Evolutionary conservation across 2,329 filamentous ascomycete genomes (phyloP).

Genomic region (Penicillium brasilianum): DNA sequence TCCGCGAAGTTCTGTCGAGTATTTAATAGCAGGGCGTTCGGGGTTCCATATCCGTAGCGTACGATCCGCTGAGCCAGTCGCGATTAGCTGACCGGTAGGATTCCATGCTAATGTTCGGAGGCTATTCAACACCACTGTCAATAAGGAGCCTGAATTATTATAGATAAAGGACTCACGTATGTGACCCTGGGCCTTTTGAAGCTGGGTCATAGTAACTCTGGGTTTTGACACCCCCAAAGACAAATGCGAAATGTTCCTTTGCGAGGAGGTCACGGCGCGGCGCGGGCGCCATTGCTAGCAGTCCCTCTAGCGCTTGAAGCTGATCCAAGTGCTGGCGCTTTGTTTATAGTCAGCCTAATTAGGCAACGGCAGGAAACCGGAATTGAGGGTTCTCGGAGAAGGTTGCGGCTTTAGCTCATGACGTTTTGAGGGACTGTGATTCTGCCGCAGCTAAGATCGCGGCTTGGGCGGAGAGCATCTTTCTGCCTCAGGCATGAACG

Average conservation of each 20-base stretch:
- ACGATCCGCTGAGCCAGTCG: slow-evolving; percentile 86
- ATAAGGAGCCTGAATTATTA: neutral
- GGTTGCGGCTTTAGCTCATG: slow-evolving; percentile 8
- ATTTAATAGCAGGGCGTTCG: slow-evolving; percentile 52
- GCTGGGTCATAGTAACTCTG: slow-evolving; percentile 71
- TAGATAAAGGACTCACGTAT: slow-evolving; percentile 57
- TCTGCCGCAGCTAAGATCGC: slow-evolving; percentile 1
- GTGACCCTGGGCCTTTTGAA: slow-evolving; percentile 59
- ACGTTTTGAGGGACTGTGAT: neutral
- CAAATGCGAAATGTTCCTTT: slow-evolving; percentile 70
- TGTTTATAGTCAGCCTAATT: slow-evolving; percentile 22
- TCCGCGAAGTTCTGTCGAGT: slow-evolving; percentile 56
- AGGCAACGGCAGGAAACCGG: neutral
- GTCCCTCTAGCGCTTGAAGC: slow-evolving; percentile 20
- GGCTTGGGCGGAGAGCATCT: slow-evolving; percentile 10
- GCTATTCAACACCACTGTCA: slow-evolving; percentile 47
- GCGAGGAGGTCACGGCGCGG: slow-evolving; percentile 51
- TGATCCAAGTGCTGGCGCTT: slow-evolving; percentile 22
- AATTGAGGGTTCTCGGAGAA: neutral
- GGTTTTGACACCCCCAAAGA: slow-evolving; percentile 71
- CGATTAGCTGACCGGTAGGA: slow-evolving; percentile 79
- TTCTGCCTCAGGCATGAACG: slow-evolving; percentile 28
- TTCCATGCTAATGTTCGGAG: slow-evolving; percentile 88
- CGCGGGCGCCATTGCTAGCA: slow-evolving; percentile 42
- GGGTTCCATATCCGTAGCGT: slow-evolving; percentile 90